phyloP scores from a whole-genome alignment of 345 rosid species.

The Eucalyptus caleyi region DNA sequence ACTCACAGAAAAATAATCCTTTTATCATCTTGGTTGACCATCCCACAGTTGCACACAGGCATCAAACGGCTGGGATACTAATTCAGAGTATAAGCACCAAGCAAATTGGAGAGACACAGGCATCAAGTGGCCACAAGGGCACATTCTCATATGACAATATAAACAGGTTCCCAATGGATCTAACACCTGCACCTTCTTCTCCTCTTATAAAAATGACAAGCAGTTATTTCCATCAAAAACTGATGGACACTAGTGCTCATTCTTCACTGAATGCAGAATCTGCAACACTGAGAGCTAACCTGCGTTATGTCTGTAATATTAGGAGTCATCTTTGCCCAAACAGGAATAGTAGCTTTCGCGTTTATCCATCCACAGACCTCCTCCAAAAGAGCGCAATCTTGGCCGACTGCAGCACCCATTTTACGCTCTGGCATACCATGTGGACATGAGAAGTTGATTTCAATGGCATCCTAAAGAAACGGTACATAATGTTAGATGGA shows the following conservation, averaged over 20 bases:
- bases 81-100: background rate
- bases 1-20: background rate
- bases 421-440: slow-evolving; percentile 99
- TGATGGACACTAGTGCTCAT: background rate
- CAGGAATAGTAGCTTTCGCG: slow-evolving; percentile 95
- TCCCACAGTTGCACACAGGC: background rate
- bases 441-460: slow-evolving; percentile 95
- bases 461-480: slow-evolving; percentile 71
- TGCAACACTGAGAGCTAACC: slow-evolving; percentile 15
- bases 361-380: slow-evolving; percentile 96
- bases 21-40: background rate
- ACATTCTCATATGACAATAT: background rate
- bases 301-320: slow-evolving; percentile 88
- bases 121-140: background rate
- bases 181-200: background rate
- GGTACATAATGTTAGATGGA: background rate
- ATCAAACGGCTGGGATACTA: background rate
- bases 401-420: slow-evolving; percentile 99
- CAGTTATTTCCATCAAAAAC: background rate
- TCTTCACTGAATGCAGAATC: background rate
- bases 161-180: background rate
- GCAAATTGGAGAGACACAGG: background rate
- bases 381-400: slow-evolving; percentile 71
- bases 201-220: background rate
- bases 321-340: slow-evolving; percentile 99